These are phyloP conservation scores for Beauveria caledonica DNA, from an alignment of 2,329 filamentous ascomycete genomes.

Conservation along the genomic window DNA sequence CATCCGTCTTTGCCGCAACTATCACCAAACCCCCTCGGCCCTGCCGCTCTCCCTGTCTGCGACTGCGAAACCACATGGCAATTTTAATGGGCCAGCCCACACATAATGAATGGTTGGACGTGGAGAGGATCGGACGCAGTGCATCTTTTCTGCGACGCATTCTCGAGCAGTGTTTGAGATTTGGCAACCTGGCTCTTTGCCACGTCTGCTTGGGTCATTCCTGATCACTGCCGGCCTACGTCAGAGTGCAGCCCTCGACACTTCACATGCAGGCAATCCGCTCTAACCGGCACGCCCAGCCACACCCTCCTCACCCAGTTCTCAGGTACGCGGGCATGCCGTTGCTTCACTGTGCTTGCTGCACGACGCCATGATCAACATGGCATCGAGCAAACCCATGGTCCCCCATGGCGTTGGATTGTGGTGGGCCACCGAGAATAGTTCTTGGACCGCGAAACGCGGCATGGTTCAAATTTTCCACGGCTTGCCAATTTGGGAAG, in stretches of 20 bases:
- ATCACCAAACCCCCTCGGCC: too few species aligned
- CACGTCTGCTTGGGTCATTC: neutral
- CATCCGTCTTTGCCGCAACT: neutral
- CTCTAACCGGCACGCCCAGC: neutral
- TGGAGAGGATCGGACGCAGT: neutral
- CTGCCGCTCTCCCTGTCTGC: neutral
- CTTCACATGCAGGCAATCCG: neutral
- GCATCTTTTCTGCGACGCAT: neutral
- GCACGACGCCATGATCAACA: neutral
- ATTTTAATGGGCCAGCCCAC: neutral
- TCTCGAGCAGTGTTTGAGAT: neutral
- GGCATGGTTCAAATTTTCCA: neutral
- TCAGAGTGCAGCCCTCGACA: neutral
- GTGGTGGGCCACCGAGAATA: neutral
- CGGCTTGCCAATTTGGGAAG: constrained; percentile 3
- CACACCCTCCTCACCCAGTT: neutral
- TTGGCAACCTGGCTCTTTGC: neutral
- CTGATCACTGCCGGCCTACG: neutral
- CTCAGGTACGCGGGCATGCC: neutral
- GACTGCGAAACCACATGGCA: constrained; percentile 1
- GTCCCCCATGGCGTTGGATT: neutral
- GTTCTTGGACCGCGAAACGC: neutral
- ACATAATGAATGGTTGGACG: neutral
- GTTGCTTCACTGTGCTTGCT: neutral
- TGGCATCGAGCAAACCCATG: neutral